These are phyloP conservation scores for Lactarius hatsudake DNA, from an alignment of 768 basidiomycete genomes.

Conservation along the genomic window DNA sequence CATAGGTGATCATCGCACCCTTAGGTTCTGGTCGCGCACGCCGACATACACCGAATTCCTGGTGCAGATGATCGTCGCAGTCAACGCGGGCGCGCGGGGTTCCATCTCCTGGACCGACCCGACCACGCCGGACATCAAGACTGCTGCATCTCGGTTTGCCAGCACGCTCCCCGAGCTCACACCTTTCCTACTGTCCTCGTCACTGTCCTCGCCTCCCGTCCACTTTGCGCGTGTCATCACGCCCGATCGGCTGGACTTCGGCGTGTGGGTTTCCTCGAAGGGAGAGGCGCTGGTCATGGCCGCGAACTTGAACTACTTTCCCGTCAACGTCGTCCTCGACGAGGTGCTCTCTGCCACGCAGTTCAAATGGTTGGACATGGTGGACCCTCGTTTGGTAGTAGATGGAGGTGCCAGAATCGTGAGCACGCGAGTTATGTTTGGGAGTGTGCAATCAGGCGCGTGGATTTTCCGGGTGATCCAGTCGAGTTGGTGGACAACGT, in stretches of 20 bases:
- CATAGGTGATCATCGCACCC: too few relatives aligned
- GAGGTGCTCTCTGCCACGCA: constrained; percentile 2
- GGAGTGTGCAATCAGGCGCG: constrained; percentile 2
- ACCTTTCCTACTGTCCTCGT: constrained; percentile 15
- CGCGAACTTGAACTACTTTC: constrained; percentile 18
- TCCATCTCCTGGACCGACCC: too few relatives aligned
- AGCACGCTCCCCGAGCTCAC: background rate
- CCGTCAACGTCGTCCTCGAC: background rate
- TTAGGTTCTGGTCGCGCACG: too few relatives aligned
- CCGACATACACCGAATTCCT: too few relatives aligned
- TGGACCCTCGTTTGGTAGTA: background rate
- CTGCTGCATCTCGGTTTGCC: too few relatives aligned
- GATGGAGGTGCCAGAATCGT: constrained; percentile 8
- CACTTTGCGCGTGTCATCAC: constrained; percentile 14
- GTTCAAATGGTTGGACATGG: background rate
- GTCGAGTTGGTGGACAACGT: background rate
- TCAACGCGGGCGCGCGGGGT: too few relatives aligned
- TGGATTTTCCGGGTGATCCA: constrained; percentile 11
- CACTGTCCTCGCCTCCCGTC: constrained; percentile 8
- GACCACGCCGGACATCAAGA: too few relatives aligned
- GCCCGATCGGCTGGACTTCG: constrained; percentile 13
- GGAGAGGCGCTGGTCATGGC: constrained; percentile 12
- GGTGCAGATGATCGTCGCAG: too few relatives aligned
- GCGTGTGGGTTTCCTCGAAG: constrained; percentile 11
- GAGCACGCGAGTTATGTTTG: background rate